phyloP scores from a whole-genome alignment of 306 rosid genomes.

The Vicia sativa region DNA sequence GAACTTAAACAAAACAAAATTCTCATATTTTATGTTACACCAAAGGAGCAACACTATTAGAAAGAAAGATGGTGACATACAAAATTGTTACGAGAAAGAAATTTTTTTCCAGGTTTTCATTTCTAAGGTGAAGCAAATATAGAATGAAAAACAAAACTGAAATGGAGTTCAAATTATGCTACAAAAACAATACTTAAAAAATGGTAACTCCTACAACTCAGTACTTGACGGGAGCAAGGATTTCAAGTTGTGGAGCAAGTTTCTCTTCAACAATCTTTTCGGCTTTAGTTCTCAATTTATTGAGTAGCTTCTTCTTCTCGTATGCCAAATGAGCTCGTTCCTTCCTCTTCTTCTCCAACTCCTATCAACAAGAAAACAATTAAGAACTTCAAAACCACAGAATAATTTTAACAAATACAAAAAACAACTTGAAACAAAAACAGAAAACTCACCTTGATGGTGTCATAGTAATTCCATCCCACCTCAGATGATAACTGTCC shows the following conservation, averaged over 20 bases:
- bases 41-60: not conserved
- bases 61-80: not conserved
- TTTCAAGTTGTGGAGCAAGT: constrained; percentile 16
- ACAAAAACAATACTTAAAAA: not conserved
- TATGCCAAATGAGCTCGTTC: not conserved
- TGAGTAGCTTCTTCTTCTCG: constrained; percentile 21
- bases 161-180: not conserved
- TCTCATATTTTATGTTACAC: not conserved
- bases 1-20: not conserved
- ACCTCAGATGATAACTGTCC: constrained; percentile 8
- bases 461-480: constrained; percentile 7
- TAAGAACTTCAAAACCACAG: not conserved
- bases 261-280: constrained; percentile 17
- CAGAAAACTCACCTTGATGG: not conserved
- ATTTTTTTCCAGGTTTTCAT: not conserved
- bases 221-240: constrained; percentile 16
- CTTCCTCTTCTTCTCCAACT: constrained; percentile 26
- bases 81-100: not conserved
- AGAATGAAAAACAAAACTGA: not conserved
- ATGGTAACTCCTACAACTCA: not conserved
- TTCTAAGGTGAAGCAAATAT: not conserved
- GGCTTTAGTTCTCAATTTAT: constrained; percentile 4
- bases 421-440: not conserved
- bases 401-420: not conserved
- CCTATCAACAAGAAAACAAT: not conserved